phyloP scores from a whole-genome alignment of 169 alveolate genomes.

The Plasmodium gaboni region DNA sequence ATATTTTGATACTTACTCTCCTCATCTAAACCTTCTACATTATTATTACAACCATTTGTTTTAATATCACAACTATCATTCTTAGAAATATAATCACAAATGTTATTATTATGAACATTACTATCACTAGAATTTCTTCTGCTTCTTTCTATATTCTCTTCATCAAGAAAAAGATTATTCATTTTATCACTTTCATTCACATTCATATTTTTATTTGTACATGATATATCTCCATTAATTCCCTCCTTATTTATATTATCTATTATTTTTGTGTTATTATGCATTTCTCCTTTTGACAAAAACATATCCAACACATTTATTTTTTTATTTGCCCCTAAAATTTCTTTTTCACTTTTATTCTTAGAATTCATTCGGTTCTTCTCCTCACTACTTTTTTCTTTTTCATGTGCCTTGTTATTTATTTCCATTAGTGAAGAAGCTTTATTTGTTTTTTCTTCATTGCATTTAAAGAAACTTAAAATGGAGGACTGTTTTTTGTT shows the following conservation, averaged over 20 bases:
- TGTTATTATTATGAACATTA: not conserved
- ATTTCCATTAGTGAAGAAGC: not conserved
- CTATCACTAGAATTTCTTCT: not conserved
- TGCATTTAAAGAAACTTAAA: slow-evolving; percentile 55
- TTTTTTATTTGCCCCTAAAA: not conserved
- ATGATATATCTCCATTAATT: not conserved
- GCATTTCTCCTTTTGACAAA: not conserved
- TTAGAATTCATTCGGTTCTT: not conserved
- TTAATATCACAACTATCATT: not conserved
- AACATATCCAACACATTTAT: slow-evolving; percentile 1
- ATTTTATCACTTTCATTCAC: not conserved
- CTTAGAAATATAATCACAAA: not conserved
- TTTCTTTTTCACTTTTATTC: not conserved
- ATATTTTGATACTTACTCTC: not conserved
- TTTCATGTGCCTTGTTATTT: not conserved
- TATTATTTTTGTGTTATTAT: not conserved
- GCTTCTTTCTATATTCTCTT: not conserved
- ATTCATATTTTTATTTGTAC: not conserved
- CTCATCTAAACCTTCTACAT: not conserved
- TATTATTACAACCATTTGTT: not conserved
- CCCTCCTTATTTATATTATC: not conserved
- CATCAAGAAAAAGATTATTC: not conserved
- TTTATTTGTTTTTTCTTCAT: slow-evolving; percentile 21
- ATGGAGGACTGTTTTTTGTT: slow-evolving; percentile 63
- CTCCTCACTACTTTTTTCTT: not conserved